Evolutionary conservation across 2,329 filamentous ascomycete genomes (phyloP).

Genomic region (Cladosporium sp.): DNA sequence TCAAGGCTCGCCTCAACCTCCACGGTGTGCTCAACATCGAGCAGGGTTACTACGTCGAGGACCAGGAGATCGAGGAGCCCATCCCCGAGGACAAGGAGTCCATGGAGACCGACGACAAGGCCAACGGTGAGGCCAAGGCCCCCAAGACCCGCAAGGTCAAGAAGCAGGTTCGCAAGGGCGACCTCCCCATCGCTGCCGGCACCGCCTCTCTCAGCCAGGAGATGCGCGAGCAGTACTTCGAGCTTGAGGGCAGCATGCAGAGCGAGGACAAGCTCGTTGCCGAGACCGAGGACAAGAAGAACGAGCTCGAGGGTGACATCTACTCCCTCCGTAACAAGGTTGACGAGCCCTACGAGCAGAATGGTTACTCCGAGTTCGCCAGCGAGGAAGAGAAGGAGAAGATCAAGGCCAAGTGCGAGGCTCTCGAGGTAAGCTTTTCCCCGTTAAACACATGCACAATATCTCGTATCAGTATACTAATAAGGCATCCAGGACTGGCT

Average conservation of each 20-base stretch:
- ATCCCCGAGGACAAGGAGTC: constrained; percentile 62
- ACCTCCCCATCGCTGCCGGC: constrained; percentile 79
- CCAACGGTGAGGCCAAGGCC: constrained; percentile 50
- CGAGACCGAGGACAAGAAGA: constrained; percentile 99
- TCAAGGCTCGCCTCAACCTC: constrained; percentile 94
- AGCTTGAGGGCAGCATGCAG: constrained; percentile 86
- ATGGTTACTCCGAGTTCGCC: constrained; percentile 64
- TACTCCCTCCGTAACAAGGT: constrained; percentile 96
- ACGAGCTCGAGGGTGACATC: constrained; percentile 96
- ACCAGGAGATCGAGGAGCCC: constrained; percentile 94
- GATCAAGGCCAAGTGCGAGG: constrained; percentile 76
- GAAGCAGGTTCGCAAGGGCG: constrained; percentile 98
- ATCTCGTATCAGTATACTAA: background rate
- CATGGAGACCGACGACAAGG: constrained; percentile 55
- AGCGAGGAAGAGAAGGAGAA: constrained; percentile 89
- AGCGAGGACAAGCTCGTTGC: constrained; percentile 98
- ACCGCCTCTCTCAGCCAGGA: constrained; percentile 73
- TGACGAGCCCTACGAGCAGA: constrained; percentile 68
- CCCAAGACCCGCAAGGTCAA: constrained; percentile 92
- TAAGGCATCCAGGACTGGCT: constrained; percentile 74
- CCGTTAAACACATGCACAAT: background rate
- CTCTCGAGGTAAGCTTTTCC: constrained; percentile 68
- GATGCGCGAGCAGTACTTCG: constrained; percentile 62
- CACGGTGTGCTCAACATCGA: constrained; percentile 96
- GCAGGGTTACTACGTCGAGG: constrained; percentile 95